phyloP scores from a whole-genome alignment of 352 stramenopile genomes.

The Phytopythium kandeliae region DNA sequence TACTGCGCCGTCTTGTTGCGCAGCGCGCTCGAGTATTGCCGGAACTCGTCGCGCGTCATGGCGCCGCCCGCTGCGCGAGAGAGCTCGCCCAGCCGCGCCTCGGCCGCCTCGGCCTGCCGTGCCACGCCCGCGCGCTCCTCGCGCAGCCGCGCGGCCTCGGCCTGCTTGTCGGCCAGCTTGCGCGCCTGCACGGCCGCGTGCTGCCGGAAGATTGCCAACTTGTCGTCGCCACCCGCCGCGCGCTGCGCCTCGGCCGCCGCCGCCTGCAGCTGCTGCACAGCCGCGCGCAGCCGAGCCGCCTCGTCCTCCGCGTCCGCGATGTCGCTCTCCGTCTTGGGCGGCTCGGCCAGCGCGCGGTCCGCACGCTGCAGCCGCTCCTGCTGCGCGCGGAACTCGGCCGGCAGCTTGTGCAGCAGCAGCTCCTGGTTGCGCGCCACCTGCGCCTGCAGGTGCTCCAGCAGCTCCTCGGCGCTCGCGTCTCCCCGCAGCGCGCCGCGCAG shows the following conservation, averaged over 20 bases:
- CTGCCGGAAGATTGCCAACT: slow-evolving; percentile 89
- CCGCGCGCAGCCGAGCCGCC: slow-evolving; percentile 45
- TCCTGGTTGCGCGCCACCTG: slow-evolving; percentile 80
- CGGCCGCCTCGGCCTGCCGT: slow-evolving; percentile 69
- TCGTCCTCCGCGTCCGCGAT: slow-evolving; percentile 87
- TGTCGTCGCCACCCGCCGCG: slow-evolving; percentile 66
- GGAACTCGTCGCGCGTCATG: slow-evolving; percentile 88
- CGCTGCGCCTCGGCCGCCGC: slow-evolving; percentile 74
- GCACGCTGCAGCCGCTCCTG: slow-evolving; percentile 76
- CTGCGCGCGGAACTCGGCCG: slow-evolving; percentile 63
- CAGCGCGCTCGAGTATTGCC: slow-evolving; percentile 84
- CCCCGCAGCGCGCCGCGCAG: slow-evolving; percentile 65
- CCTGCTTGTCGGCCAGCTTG: slow-evolving; percentile 87
- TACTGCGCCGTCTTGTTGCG: slow-evolving; percentile 91
- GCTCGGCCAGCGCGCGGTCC: slow-evolving; percentile 62
- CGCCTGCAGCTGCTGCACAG: slow-evolving; percentile 59
- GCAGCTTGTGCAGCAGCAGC: slow-evolving; percentile 65
- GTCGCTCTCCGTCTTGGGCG: slow-evolving; percentile 81
- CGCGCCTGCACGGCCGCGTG: slow-evolving; percentile 83
- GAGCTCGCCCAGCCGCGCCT: slow-evolving; percentile 56
- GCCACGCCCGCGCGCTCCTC: slow-evolving; percentile 50
- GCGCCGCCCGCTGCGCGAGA: slow-evolving; percentile 40
- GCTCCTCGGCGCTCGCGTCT: slow-evolving; percentile 76
- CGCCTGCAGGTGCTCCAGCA: slow-evolving; percentile 77
- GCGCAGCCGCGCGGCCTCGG: slow-evolving; percentile 73